Evolutionary conservation across 108 stramenopile genomes (phyloP).

Genomic region (Cylindrotheca closterium): DNA sequence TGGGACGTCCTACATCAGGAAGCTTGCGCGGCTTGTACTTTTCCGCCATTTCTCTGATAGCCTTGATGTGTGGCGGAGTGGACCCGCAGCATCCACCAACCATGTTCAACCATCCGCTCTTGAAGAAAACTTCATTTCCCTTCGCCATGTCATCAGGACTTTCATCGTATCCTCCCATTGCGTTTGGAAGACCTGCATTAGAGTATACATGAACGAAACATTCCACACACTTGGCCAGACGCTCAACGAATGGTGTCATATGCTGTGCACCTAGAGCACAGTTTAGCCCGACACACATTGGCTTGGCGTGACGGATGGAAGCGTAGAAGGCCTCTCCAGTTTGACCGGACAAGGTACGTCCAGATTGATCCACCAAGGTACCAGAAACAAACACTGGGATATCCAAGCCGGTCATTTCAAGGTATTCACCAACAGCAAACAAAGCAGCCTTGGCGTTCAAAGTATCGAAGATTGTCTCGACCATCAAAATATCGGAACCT

Average conservation of each 20-base stretch:
- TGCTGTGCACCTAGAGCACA: conserved; percentile 97
- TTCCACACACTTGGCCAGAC: conserved; percentile 87
- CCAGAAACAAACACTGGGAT: conserved; percentile 98
- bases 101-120: conserved; percentile 96
- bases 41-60: conserved; percentile 65
- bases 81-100: conserved; percentile 99
- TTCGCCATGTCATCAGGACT: conserved; percentile 94
- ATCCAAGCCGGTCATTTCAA: conserved; percentile 89
- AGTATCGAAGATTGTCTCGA: conserved; percentile 99
- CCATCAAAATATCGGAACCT: conserved; percentile 95
- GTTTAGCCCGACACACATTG: conserved; percentile 98
- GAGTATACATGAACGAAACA: conserved; percentile 98
- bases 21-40: conserved; percentile 77
- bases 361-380: conserved; percentile 97
- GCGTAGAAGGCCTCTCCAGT: conserved; percentile 98
- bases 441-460: conserved; percentile 98
- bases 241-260: conserved; percentile 96
- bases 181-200: conserved; percentile 99
- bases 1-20: conserved; percentile 78
- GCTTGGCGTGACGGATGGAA: conserved; percentile 95
- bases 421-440: conserved; percentile 90
- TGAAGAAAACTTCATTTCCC: conserved; percentile 90
- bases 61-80: conserved; percentile 95
- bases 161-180: conserved; percentile 99
- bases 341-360: conserved; percentile 97